Evolutionary conservation across 176 grass and related monocot species (phyloP).

Genomic region (Zoysia pacifica): DNA sequence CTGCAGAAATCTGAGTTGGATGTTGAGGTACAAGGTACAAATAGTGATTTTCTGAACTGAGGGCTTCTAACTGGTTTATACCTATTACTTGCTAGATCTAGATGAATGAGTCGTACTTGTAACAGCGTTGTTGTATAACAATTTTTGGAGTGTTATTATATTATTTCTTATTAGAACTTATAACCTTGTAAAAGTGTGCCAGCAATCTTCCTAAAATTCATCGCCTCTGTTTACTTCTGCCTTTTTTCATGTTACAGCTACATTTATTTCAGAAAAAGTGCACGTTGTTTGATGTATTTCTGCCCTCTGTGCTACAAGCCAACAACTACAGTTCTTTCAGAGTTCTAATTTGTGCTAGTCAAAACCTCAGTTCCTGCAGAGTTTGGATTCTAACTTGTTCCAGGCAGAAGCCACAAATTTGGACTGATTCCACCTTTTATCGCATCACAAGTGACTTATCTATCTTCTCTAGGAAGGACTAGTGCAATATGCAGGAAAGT

Average conservation of each 20-base stretch:
- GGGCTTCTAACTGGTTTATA: slow-evolving; percentile 24
- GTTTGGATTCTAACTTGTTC: neutral
- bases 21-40: slow-evolving; percentile 29
- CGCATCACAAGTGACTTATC: neutral
- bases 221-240: slow-evolving; percentile 21
- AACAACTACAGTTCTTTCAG: neutral
- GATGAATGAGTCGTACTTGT: slow-evolving; percentile 22
- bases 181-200: slow-evolving; percentile 21
- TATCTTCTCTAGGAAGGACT: slow-evolving; percentile 14
- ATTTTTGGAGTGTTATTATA: slow-evolving; percentile 20
- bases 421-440: slow-evolving; percentile 21
- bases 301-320: neutral
- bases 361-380: neutral
- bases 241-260: neutral
- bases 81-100: slow-evolving; percentile 24
- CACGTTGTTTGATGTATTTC: neutral
- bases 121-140: neutral
- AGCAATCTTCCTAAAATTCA: slow-evolving; percentile 25
- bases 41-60: slow-evolving; percentile 13
- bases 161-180: slow-evolving; percentile 18
- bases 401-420: neutral
- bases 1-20: neutral
- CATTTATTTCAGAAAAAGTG: neutral
- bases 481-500: slow-evolving; percentile 15
- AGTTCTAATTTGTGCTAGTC: slow-evolving; percentile 12